Percentiles rank a stretch among this genome's conserved stretches.
Evolutionary conservation across 2,329 filamentous ascomycete genomes (phyloP).

Genomic region (Keithomyces neogunnii): DNA sequence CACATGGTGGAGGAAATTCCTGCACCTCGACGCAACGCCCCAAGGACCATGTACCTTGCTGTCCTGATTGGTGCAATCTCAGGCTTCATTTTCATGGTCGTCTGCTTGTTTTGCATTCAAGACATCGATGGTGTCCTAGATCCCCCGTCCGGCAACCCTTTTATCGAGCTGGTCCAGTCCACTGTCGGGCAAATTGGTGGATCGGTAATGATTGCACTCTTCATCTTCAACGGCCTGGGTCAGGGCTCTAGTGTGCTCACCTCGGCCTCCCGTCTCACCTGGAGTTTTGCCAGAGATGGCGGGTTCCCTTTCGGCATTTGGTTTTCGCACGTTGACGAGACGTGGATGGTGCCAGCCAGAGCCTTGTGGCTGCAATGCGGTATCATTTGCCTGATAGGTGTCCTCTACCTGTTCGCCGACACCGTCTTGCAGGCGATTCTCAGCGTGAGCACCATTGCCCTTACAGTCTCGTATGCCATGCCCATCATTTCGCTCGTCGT

Average conservation of each 20-base stretch:
- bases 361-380: conserved; percentile 43
- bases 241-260: conserved; percentile 44
- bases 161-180: conserved; percentile 37
- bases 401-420: conserved; percentile 46
- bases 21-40: conserved; percentile 39
- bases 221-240: conserved; percentile 47
- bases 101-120: conserved; percentile 43
- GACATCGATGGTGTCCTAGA: conserved; percentile 31
- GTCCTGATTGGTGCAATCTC: conserved; percentile 39
- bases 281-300: conserved; percentile 47
- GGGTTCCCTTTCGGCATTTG: conserved; percentile 37
- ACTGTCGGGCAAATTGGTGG: conserved; percentile 27
- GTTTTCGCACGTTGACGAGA: conserved; percentile 31
- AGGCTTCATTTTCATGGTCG: conserved; percentile 43
- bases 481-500: conserved; percentile 40
- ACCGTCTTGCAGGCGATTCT: conserved; percentile 45
- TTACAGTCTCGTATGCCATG: conserved; percentile 41
- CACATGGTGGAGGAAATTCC: conserved; percentile 52
- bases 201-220: conserved; percentile 38
- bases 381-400: conserved; percentile 35
- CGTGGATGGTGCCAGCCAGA: conserved; percentile 43
- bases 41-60: conserved; percentile 43
- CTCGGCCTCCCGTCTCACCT: conserved; percentile 42
- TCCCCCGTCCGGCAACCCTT: conserved; percentile 33
- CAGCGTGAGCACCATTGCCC: conserved; percentile 46